These are phyloP conservation scores for Beta corolliflora DNA, from an alignment of 179 eudicot genomes.

Conservation along the genomic window DNA sequence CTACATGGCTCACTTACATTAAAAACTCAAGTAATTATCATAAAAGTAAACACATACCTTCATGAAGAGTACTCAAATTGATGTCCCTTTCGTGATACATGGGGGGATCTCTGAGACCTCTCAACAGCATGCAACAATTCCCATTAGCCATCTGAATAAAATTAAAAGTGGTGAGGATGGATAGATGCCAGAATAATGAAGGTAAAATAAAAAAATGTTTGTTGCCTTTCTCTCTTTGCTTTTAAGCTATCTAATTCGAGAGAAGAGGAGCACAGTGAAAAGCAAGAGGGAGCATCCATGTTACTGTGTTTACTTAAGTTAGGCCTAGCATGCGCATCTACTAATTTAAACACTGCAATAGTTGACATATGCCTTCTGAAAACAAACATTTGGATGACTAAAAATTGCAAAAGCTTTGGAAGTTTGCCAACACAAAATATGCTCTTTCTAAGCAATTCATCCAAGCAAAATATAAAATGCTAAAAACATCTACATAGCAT, in stretches of 20 bases:
- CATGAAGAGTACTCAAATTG: slow-evolving; percentile 54
- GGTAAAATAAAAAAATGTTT: neutral
- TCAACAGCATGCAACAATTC: slow-evolving; percentile 51
- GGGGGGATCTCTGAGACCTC: slow-evolving; percentile 50
- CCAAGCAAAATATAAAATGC: neutral
- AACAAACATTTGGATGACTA: neutral
- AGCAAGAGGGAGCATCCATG: neutral
- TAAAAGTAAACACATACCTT: slow-evolving; percentile 44
- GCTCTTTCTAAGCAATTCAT: neutral
- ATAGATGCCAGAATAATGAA: neutral
- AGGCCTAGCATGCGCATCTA: neutral
- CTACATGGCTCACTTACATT: neutral
- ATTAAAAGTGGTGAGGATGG: slow-evolving; percentile 4
- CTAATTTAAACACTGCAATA: neutral
- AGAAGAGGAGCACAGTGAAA: neutral
- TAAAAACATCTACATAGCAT: neutral
- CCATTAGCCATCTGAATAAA: slow-evolving; percentile 51
- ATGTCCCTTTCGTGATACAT: slow-evolving; percentile 47
- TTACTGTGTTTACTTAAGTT: neutral
- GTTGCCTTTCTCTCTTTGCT: neutral
- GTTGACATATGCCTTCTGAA: neutral
- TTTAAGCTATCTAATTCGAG: neutral
- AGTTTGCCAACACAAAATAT: neutral
- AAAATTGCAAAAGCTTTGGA: neutral
- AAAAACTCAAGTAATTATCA: neutral